Base-by-base conservation (phyloP, 352 stramenopile species). In the Globisporangium splendens region DNA sequence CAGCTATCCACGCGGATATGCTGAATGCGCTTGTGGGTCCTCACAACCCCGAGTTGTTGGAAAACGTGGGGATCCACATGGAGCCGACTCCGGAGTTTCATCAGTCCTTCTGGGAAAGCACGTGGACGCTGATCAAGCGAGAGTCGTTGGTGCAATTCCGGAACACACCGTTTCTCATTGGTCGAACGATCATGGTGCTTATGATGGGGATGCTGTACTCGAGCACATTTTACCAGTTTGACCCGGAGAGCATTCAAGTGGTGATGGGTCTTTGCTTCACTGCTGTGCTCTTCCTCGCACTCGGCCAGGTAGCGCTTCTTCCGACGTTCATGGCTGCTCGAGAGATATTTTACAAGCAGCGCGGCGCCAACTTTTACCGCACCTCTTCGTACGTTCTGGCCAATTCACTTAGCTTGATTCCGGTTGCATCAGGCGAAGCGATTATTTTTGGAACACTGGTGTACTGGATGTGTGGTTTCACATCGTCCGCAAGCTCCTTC, bases 31-130 rank as follows among this genome's bases (percentile, higher is more conserved):
- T 95, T 11, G 86, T 87, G 20, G 73, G 71, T 14, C 69, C 96
- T 17, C 96, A 97, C 63, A 91, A 98, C 61, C 83, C 96, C n/a
- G 63, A 95, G 12, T 77, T 97, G n/a, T 31, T 98, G 24, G 66
- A 96, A 20, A 81, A 91, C 65, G 75, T 89, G 14, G 86, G 70
- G 49, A 58, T 70, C 46, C 68, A 77, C 43, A 62, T 88, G 18
- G 50, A 70, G 1, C 56, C 62, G n/a, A 73, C 82, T 3, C 64
- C 58, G 1, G 62, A 70, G 62, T 85, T 82, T 55, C 60, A 79
- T 54, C 72, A 83, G 53, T 53, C 46, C 1, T 86, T 83, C 50
- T 68, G 56, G 62, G 56, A 59, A 10, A 73, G 62, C 38, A 80
- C 70, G 38, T 72, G 63, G 65, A 83, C 76, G 31, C 56, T 79